A percentile compares a stretch with the other conserved stretches of the same genome.
These are phyloP conservation scores for Zalaria sp. DNA, from an alignment of 2,329 filamentous ascomycete species.

Conservation along the genomic window DNA sequence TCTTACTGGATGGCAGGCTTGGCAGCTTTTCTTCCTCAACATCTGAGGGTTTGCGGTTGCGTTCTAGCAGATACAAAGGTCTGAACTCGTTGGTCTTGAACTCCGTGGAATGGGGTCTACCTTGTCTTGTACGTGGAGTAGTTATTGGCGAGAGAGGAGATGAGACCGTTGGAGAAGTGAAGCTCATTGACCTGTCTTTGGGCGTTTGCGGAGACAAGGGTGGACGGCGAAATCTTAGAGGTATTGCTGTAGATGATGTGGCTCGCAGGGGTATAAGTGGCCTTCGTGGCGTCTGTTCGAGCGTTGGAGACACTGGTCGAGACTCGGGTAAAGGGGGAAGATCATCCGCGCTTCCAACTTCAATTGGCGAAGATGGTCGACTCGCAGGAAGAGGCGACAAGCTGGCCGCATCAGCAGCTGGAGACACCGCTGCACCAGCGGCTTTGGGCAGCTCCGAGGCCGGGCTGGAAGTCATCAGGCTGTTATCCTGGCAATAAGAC, in stretches of 20 bases:
- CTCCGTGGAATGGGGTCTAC: conserved; percentile 8
- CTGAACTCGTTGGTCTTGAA: conserved; percentile 46
- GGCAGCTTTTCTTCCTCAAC: conserved; percentile 33
- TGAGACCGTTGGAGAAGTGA: conserved; percentile 11
- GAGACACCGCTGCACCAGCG: no score
- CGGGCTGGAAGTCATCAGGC: no score
- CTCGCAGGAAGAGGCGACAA: not conserved
- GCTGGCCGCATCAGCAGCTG: no score
- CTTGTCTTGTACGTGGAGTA: conserved; percentile 4
- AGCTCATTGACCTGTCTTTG: conserved; percentile 16
- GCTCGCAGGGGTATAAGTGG: conserved; percentile 9
- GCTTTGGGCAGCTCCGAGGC: no score
- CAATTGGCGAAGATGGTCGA: conserved; percentile 16
- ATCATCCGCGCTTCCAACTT: conserved; percentile 19
- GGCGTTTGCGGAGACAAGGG: conserved; percentile 12
- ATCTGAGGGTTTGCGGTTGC: conserved; percentile 33
- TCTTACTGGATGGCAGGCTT: conserved; percentile 34
- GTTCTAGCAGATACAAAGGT: conserved; percentile 71
- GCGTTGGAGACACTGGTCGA: conserved; percentile 15
- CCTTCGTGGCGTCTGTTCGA: conserved; percentile 7
- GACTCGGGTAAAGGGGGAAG: conserved; percentile 14
- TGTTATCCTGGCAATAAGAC: no score
- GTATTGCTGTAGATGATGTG: conserved; percentile 19
- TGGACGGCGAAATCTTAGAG: conserved; percentile 18
- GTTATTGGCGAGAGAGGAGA: conserved; percentile 8